Percentiles rank a stretch among this genome's conserved stretches.
Evolutionary conservation across 305 asterid genomes (phyloP).

Genomic region (Ilex paraguariensis): DNA sequence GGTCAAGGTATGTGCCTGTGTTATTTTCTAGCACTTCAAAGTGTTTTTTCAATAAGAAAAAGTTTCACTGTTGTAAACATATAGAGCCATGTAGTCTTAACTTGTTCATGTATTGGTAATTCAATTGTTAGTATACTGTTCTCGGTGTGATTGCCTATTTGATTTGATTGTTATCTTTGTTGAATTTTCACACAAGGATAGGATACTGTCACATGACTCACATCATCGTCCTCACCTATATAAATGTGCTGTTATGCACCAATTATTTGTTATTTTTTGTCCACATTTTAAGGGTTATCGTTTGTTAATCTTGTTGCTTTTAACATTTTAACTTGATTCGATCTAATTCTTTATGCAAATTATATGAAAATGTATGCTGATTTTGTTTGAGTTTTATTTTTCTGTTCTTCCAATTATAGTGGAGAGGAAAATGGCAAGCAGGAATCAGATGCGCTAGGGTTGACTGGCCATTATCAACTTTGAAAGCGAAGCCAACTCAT

Average conservation of each 20-base stretch:
- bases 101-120: neutral
- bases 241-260: no score
- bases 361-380: constrained; percentile 6
- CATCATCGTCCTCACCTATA: no score
- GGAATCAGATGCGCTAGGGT: constrained; percentile 93
- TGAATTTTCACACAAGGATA: neutral
- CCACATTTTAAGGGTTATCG: neutral
- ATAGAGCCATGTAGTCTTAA: neutral
- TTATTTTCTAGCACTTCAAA: neutral
- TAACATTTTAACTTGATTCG: neutral
- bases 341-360: constrained; percentile 2
- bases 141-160: no score
- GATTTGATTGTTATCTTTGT: neutral
- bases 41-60: no score
- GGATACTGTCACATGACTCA: no score
- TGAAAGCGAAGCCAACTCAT: constrained; percentile 95
- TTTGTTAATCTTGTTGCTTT: neutral
- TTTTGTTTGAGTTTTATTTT: constrained; percentile 16
- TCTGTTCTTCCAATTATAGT: constrained; percentile 42
- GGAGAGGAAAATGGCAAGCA: constrained; percentile 99
- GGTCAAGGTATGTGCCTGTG: constrained; percentile 75
- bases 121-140: no score
- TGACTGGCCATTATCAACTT: constrained; percentile 91
- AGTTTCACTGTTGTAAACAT: neutral
- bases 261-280: neutral